These are phyloP conservation scores for Cryptosporidium meleagridis DNA, from an alignment of 169 alveolate species.

Conservation along the genomic window DNA sequence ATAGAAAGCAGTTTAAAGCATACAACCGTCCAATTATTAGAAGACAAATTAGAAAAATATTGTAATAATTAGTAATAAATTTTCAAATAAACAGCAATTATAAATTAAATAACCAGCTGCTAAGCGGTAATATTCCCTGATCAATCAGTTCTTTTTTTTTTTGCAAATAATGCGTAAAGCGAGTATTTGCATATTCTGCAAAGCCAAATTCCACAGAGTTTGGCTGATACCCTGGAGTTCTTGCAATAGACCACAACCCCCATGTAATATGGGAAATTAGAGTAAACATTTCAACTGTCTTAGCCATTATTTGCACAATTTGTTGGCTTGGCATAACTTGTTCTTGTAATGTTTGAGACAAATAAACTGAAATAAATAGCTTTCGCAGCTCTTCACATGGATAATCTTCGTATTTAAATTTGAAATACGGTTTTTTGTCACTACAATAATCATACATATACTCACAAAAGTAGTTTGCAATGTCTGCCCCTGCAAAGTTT, in stretches of 20 bases:
- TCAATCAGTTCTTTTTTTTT: constrained; percentile 52
- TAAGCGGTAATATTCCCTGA: constrained; percentile 36
- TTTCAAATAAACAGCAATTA: not conserved
- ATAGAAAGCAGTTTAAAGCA: not conserved
- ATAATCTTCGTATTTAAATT: constrained; percentile 75
- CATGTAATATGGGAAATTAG: constrained; percentile 81
- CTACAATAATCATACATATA: constrained; percentile 79
- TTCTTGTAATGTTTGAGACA: constrained; percentile 78
- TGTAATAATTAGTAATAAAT: not conserved
- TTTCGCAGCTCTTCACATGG: constrained; percentile 80
- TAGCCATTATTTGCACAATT: constrained; percentile 76
- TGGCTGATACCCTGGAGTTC: constrained; percentile 74
- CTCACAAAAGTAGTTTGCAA: constrained; percentile 83
- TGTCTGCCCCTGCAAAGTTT: constrained; percentile 82
- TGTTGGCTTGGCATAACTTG: constrained; percentile 62
- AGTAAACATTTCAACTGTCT: constrained; percentile 80
- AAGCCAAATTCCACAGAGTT: constrained; percentile 77
- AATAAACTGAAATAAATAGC: constrained; percentile 80
- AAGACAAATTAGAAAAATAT: not conserved
- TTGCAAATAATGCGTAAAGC: constrained; percentile 37
- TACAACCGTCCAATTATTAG: not conserved
- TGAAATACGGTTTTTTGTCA: constrained; percentile 80
- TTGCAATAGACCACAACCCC: constrained; percentile 83
- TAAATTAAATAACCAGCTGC: not conserved
- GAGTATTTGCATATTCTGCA: constrained; percentile 66